Percentiles rank a stretch among this genome's conserved stretches.
Conservation (phyloP, 2,329 filamentous ascomycete genomes). For the Pseudogymnoascus sp. region DNA sequence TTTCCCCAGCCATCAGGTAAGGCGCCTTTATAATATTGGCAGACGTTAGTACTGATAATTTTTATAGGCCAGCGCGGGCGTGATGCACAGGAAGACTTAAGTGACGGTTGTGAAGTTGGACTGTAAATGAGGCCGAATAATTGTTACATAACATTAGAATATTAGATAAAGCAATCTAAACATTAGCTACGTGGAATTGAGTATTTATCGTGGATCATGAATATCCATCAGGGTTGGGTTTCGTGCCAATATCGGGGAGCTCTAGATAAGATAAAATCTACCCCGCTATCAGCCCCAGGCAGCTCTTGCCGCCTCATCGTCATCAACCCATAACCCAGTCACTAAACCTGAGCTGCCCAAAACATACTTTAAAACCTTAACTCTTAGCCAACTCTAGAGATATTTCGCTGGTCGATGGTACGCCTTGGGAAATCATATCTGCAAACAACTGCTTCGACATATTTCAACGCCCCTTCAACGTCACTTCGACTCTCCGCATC, state of each 20-base stretch:
- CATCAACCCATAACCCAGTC: conserved; percentile 3
- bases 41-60: not conserved
- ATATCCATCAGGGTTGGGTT: not conserved
- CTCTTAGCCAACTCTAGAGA: not conserved
- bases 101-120: not conserved
- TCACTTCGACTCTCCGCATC: not conserved
- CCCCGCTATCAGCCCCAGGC: conserved; percentile 13
- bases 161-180: not conserved
- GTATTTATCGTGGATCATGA: not conserved
- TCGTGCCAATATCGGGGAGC: not conserved
- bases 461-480: not conserved
- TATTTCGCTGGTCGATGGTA: not conserved
- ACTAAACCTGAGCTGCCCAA: not conserved
- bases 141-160: not conserved
- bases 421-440: not conserved
- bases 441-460: not conserved
- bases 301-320: conserved; percentile 13
- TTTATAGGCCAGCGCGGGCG: conserved; percentile 1
- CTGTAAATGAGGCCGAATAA: not conserved
- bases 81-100: not conserved
- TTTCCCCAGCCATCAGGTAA: conserved; percentile 84
- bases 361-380: not conserved
- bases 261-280: conserved; percentile 11
- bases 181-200: not conserved
- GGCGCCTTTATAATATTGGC: conserved; percentile 24